Evolutionary conservation across 2,329 filamentous ascomycete genomes (phyloP), one percentile per base, ranked within the genome.

Genomic region (Zarea fungicola): DNA sequence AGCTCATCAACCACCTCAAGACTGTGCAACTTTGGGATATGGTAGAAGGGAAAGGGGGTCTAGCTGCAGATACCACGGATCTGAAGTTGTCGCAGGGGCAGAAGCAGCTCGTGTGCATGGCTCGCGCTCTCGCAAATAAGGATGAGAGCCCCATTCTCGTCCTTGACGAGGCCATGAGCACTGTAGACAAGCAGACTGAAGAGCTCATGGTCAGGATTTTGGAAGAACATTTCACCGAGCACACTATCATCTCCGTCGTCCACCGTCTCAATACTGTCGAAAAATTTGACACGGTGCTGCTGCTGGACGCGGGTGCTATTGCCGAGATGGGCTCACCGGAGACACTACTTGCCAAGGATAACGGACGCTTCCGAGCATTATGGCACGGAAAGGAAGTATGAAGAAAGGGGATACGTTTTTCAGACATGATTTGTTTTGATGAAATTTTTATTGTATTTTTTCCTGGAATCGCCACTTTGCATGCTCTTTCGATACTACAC

Each of bases 251-350:
- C 7, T 62, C 66, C 1, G 61, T 72, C 9, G 67, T 63, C 0
- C 70, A 73, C 51, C 64, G 69, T 13, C 56, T 72, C n/a, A 63
- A 67, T 5, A 76, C 73, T 4, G 73, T 79, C 28, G 63, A 73
- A 32, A 71, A 73, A 50, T 77, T 74, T 59, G 76, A 80, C 56
- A 66, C 63, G 21, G 68, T 87, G 11, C 81, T 86, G 6, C 85
- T 87, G 55, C 82, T 84, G 3, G 83, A 87, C 61, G 25, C 26
- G 1, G 49, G 49, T 8, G 31, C 34, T 29, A 23, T 51, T n/a
- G 49, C 42, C 9, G 49, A 51, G 25, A n/a, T 19, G 5, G 49
- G 49, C 34, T 18, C 42, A 18, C 49, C 49, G 2, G 36, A 36
- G 10, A 21, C 14, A 9, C 28, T 50, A 13, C 37, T 50, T 6